Percentiles rank a stretch among this genome's conserved stretches.
phyloP scores from a whole-genome alignment of 2,329 filamentous ascomycete species.

The Teratosphaeria epicoccoides region DNA sequence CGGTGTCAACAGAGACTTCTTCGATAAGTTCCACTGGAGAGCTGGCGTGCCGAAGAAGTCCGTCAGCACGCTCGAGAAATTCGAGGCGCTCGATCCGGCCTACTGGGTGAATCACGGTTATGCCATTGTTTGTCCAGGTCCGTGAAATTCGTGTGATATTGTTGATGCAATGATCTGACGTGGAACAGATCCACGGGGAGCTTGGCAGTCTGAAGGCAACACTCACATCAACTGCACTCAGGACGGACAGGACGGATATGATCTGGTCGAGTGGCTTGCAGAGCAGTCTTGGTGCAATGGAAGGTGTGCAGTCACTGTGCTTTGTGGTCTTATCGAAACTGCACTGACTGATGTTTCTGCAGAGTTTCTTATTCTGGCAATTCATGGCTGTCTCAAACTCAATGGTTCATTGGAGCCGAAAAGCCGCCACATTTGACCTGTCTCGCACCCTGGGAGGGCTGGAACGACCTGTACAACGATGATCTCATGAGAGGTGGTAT shows the following conservation, averaged over 20 bases:
- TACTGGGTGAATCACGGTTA: slow-evolving; percentile 26
- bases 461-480: slow-evolving; percentile 38
- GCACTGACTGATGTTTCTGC: not conserved
- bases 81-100: slow-evolving; percentile 34
- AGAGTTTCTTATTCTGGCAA: slow-evolving; percentile 27
- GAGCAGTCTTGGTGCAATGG: slow-evolving; percentile 37
- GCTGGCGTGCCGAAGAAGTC: not conserved
- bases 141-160: slow-evolving; percentile 21
- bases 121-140: slow-evolving; percentile 22
- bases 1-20: not conserved
- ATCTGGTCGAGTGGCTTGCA: slow-evolving; percentile 35
- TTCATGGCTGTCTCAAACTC: slow-evolving; percentile 32
- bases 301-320: slow-evolving; percentile 27
- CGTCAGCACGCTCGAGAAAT: slow-evolving; percentile 29
- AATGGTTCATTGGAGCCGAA: slow-evolving; percentile 33
- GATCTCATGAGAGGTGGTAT: slow-evolving; percentile 35
- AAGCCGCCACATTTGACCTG: slow-evolving; percentile 33
- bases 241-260: slow-evolving; percentile 38
- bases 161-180: slow-evolving; percentile 28
- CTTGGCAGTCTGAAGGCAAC: not conserved
- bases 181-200: slow-evolving; percentile 11
- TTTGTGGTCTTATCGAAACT: not conserved
- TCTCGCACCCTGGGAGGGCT: slow-evolving; percentile 40
- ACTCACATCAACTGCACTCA: slow-evolving; percentile 30
- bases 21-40: not conserved